Percentiles rank a stretch among this genome's conserved stretches.
Conservation (phyloP, 768 basidiomycete genomes). For the Pleurotus platypus region DNA sequence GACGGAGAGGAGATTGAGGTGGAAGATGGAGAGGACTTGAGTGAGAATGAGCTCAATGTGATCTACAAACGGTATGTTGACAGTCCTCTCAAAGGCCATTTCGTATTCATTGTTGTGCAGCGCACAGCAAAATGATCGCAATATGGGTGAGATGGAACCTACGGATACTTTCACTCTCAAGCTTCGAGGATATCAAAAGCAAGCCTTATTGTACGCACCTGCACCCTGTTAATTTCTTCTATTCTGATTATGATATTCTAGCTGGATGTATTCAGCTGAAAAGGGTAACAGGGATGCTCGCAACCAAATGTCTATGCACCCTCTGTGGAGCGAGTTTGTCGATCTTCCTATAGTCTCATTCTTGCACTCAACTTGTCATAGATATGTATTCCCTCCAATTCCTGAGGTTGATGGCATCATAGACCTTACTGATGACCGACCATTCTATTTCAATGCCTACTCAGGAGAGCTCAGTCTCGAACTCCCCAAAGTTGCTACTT, state of each 20-base stretch:
- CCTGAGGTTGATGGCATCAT: conserved; percentile 53
- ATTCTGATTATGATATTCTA: conserved; percentile 22
- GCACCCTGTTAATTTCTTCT: neutral
- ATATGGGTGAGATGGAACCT: conserved; percentile 81
- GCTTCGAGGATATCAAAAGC: conserved; percentile 88
- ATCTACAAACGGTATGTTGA: conserved; percentile 76
- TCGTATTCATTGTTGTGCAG: conserved; percentile 32
- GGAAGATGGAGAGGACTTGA: conserved; percentile 79
- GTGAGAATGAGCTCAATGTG: conserved; percentile 73
- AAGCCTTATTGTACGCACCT: conserved; percentile 67
- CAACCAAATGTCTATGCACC: conserved; percentile 77
- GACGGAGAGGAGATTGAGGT: conserved; percentile 82
- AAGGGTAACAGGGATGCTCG: conserved; percentile 67
- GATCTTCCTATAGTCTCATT: conserved; percentile 1
- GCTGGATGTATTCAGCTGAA: conserved; percentile 93
- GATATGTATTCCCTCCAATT: conserved; percentile 71
- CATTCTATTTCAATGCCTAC: conserved; percentile 89
- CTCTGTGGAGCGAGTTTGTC: conserved; percentile 88
- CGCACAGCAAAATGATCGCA: conserved; percentile 77
- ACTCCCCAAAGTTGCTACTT: conserved; percentile 79
- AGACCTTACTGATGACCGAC: conserved; percentile 78
- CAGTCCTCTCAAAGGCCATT: neutral
- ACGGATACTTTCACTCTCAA: conserved; percentile 69
- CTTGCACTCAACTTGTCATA: conserved; percentile 23
- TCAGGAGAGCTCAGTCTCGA: conserved; percentile 85